These are phyloP conservation scores for Hyphodiscus sp. DNA, from an alignment of 2,329 filamentous ascomycete genomes.

Conservation along the genomic window DNA sequence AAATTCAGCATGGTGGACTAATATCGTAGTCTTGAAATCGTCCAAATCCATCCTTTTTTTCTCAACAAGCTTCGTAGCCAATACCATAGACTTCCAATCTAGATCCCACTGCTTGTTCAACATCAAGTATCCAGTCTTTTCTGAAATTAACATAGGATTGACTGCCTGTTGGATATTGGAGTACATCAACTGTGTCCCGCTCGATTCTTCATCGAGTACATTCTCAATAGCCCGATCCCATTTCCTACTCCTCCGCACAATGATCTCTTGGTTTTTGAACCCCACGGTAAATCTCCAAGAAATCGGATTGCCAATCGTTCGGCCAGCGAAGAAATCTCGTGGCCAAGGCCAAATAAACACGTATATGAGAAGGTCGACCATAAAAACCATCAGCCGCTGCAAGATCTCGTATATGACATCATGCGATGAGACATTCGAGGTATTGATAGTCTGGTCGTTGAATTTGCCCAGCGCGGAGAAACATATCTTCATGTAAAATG, in stretches of 20 bases:
- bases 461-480: constrained; percentile 25
- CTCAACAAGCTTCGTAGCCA: constrained; percentile 64
- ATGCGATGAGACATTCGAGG: constrained; percentile 47
- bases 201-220: constrained; percentile 35
- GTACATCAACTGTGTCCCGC: constrained; percentile 51
- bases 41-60: constrained; percentile 51
- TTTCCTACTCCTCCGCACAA: constrained; percentile 68
- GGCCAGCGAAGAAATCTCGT: constrained; percentile 61
- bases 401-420: constrained; percentile 45
- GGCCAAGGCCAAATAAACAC: constrained; percentile 69
- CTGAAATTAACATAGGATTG: constrained; percentile 55
- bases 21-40: constrained; percentile 65
- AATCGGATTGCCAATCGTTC: constrained; percentile 52
- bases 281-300: constrained; percentile 69
- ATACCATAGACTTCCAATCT: constrained; percentile 76
- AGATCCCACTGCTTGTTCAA: constrained; percentile 83
- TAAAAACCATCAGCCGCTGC: constrained; percentile 55
- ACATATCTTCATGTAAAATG: constrained; percentile 54
- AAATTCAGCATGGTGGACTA: constrained; percentile 60
- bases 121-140: constrained; percentile 83
- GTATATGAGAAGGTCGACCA: constrained; percentile 66
- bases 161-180: constrained; percentile 62
- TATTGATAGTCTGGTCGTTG: constrained; percentile 61
- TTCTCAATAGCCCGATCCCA: constrained; percentile 55
- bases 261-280: constrained; percentile 73